Evolutionary conservation across 2,329 filamentous ascomycete genomes (phyloP), one percentile per base, ranked within the genome.

Genomic region (Plectosphaerella cucumerina): DNA sequence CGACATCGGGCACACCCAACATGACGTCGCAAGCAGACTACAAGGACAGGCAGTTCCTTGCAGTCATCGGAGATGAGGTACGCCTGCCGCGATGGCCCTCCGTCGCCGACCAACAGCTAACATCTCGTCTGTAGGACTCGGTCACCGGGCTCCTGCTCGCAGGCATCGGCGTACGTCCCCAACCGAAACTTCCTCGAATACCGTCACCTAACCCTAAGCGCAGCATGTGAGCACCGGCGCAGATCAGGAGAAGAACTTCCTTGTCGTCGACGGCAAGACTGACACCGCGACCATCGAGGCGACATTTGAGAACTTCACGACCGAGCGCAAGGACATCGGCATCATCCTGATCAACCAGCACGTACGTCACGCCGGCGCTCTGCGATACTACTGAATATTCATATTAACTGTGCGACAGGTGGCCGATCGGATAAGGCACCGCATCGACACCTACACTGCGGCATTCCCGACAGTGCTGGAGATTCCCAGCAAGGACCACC

Each of bases 301-400:
- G 34, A 87, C 92, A 10, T 99, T 99, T 67, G 87, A 95, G 58
- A 81, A 80, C 59, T 97, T 97, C 70, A 96, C 91, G 9, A 83
- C 84, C 51, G 82, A 94, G 70, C 81, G 94, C 66, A 97, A 97
- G 71, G 94, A 99, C 67, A 97, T 99, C 68, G 94, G 91, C 23
- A 96, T 99, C 62, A 71, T 99, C 54, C 75, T 99, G 59, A 97
- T 99, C 71, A 99, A 99, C 70, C 94, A 99, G 73, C 94, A 99
- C 74, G 93, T 97, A 72, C 57, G 78, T 73, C 8, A 5, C 18
- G 18, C 48, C n/a, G 46, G 31, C 15, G 23, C 23, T 5, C 15
- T 41, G n/a, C n/a, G n/a, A n/a, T n/a, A n/a, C 5, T 17, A 6
- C 37, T 41, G 10, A 9, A n/a, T 3, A 10, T 20, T 5, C n/a